Evolutionary conservation across 2,329 filamentous ascomycete genomes (phyloP).

Genomic region (Botrytis byssoidea): DNA sequence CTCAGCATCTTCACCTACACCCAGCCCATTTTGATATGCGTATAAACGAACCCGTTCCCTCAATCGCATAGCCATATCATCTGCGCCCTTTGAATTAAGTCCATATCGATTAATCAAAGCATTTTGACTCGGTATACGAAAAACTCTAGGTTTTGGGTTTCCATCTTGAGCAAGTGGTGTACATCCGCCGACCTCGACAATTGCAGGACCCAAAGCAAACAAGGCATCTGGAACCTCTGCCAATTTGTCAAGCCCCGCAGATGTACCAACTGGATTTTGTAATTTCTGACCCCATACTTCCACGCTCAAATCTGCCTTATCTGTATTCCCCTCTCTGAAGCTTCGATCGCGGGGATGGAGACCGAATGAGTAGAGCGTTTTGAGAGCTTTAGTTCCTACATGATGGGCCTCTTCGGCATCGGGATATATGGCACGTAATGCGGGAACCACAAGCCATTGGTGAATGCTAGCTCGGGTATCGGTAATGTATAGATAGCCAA

Average conservation of each 20-base stretch:
- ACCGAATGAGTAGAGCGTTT: conserved; percentile 68
- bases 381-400: conserved; percentile 67
- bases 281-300: conserved; percentile 74
- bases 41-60: conserved; percentile 75
- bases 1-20: conserved; percentile 61
- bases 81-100: conserved; percentile 87
- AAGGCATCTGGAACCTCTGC: conserved; percentile 83
- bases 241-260: conserved; percentile 94
- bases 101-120: conserved; percentile 95
- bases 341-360: conserved; percentile 78
- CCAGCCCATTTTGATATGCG: conserved; percentile 68
- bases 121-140: conserved; percentile 78
- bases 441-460: conserved; percentile 63
- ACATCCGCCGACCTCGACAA: conserved; percentile 90
- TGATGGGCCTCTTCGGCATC: conserved; percentile 94
- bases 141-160: conserved; percentile 85
- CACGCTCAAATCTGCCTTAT: conserved; percentile 43
- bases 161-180: conserved; percentile 85
- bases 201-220: conserved; percentile 77
- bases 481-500: conserved; percentile 66
- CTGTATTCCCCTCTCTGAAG: conserved; percentile 21
- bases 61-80: conserved; percentile 77
- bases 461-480: conserved; percentile 72
- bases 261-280: conserved; percentile 86
- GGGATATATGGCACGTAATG: conserved; percentile 63